Percentiles rank a stretch among this genome's conserved stretches.
phyloP scores from a whole-genome alignment of 2,329 filamentous ascomycete species.

The Alternaria arbusti region DNA sequence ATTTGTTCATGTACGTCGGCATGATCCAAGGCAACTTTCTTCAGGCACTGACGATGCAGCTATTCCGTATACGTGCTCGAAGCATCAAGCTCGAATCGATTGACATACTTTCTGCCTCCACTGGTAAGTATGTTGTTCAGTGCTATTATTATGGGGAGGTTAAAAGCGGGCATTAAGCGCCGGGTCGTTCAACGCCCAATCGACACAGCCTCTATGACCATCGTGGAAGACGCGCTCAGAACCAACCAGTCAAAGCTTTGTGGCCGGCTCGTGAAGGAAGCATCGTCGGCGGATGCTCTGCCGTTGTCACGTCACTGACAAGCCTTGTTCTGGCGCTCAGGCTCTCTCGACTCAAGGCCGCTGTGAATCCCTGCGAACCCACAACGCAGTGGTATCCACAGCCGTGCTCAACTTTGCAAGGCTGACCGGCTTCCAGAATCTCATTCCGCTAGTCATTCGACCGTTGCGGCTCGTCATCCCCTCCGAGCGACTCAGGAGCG shows the following conservation, averaged over 20 bases:
- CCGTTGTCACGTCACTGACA: constrained; percentile 15
- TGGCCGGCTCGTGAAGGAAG: neutral
- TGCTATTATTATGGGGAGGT: constrained; percentile 32
- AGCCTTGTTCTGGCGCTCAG: constrained; percentile 36
- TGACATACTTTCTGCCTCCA: constrained; percentile 58
- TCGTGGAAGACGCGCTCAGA: constrained; percentile 13
- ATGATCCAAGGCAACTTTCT: constrained; percentile 11
- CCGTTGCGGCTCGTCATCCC: constrained; percentile 73
- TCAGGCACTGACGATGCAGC: constrained; percentile 63
- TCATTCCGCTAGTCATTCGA: constrained; percentile 74
- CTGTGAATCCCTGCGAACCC: constrained; percentile 10
- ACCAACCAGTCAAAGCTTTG: constrained; percentile 23
- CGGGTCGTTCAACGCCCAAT: constrained; percentile 29
- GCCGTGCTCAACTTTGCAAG: constrained; percentile 20
- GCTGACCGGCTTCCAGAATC: constrained; percentile 61
- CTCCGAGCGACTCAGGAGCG: constrained; percentile 67
- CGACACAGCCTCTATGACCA: constrained; percentile 40
- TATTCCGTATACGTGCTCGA: constrained; percentile 63
- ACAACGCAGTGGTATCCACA: constrained; percentile 3
- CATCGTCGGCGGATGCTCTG: constrained; percentile 3
- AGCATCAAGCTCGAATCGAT: constrained; percentile 55
- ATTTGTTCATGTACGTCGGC: constrained; percentile 72
- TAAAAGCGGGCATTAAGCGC: constrained; percentile 44
- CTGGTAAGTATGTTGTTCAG: constrained; percentile 48
- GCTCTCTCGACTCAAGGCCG: constrained; percentile 21